Conservation (phyloP, 306 rosid species). For the Quercus gilva region DNA sequence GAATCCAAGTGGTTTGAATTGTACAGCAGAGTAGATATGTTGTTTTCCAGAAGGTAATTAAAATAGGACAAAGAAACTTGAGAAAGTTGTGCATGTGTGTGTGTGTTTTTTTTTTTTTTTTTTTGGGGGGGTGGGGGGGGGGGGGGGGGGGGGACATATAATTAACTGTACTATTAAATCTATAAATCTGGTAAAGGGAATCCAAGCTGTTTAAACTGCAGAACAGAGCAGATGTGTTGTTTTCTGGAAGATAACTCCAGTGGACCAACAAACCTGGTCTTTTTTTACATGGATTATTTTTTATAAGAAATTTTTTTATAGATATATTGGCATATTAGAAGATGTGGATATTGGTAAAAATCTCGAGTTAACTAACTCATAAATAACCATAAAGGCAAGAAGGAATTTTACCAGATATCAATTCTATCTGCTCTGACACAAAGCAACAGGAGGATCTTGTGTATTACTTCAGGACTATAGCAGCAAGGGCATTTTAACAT, state of each 20-base stretch:
- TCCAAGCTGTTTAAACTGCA: no score
- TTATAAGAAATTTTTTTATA: background rate
- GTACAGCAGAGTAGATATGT: background rate
- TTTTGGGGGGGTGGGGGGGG: no score
- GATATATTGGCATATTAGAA: background rate
- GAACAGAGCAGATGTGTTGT: background rate
- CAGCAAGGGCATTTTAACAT: background rate
- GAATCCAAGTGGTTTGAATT: conserved; percentile 3
- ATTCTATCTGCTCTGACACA: background rate
- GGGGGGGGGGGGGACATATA: no score
- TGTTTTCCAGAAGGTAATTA: background rate
- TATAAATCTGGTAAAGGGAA: no score
- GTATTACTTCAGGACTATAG: background rate
- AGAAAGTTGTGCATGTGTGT: no score
- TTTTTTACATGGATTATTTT: no score
- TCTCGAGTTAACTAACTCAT: background rate
- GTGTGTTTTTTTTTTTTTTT: no score
- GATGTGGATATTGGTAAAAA: background rate
- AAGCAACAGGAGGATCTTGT: background rate
- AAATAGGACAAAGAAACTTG: background rate
- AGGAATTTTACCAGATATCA: background rate
- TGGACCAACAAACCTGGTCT: background rate
- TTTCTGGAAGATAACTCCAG: background rate
- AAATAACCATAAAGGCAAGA: background rate
- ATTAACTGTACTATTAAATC: no score